Conservation (phyloP, 2,329 filamentous ascomycete species). For the Verticillium nubilum region DNA sequence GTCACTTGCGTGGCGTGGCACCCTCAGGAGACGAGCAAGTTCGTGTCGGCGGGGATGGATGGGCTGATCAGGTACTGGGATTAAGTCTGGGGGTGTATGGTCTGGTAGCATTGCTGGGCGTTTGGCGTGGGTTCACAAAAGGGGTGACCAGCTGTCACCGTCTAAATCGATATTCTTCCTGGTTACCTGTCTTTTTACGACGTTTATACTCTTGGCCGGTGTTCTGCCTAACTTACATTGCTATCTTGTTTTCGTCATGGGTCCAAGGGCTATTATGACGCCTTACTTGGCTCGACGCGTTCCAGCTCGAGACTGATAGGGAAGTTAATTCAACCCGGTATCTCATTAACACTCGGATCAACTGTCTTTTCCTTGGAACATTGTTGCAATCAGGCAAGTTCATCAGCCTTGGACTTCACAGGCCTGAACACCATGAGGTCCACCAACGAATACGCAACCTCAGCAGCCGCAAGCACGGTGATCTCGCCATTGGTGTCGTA, state of each 20-base stretch:
- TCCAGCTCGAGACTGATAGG: no score
- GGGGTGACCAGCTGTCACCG: not conserved
- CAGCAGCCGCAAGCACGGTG: slow-evolving; percentile 67
- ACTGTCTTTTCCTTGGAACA: no score
- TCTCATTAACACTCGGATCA: no score
- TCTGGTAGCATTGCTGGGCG: slow-evolving; percentile 5
- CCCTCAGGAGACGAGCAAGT: slow-evolving; percentile 93
- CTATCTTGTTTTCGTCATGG: no score
- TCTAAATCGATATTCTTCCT: not conserved
- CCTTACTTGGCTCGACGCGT: no score
- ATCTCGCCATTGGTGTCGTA: slow-evolving; percentile 71
- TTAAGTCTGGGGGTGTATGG: slow-evolving; percentile 35
- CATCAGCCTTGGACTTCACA: slow-evolving; percentile 12
- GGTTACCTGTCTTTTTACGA: no score
- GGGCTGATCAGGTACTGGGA: slow-evolving; percentile 93
- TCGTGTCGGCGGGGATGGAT: slow-evolving; percentile 84
- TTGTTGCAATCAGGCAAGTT: not conserved
- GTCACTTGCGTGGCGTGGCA: slow-evolving; percentile 92
- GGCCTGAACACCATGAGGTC: slow-evolving; percentile 53
- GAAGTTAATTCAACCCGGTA: no score
- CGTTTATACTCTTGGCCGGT: no score
- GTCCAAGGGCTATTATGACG: no score
- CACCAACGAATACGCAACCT: slow-evolving; percentile 67
- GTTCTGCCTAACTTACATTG: no score
- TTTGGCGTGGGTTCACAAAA: slow-evolving; percentile 12